Base-by-base conservation (phyloP, 306 rosid species). In the Aeschynomene evenia region DNA sequence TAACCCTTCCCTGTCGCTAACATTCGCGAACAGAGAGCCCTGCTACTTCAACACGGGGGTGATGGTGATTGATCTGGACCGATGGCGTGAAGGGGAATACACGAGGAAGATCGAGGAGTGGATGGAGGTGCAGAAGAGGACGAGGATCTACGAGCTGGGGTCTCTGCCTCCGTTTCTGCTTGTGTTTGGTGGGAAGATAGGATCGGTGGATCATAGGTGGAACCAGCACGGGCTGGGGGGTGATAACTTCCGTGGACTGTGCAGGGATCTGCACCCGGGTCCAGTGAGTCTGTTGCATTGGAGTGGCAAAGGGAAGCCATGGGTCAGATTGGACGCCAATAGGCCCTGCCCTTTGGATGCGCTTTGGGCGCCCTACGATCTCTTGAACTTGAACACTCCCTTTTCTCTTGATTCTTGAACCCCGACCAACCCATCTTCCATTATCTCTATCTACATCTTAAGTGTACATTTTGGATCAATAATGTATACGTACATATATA, bases 231-330 rank as follows among this genome's bases (percentile, higher is more conserved):
- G 98, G 0, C 84, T 92, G 0, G 96, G 96, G 0, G 96, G 98
- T 0, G 98, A 92, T 18, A 92, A 92, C 43, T 88, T 81, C 37
- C 66, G 88, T 8, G 98, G 96, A 1, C 85, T 92, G 0, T 92
- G 98, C 55, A 68, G 98, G 24, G 75, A 92, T 81, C 84, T 92
- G 2, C 98, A 92, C 50, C 92, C 92, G 1, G 98, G 98, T 6
- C 91, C 98, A 0, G 98, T 85, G 5, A 92, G 98, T 55, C 69
- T 92, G 18, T 71, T 92, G 81, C 98, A 92, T 85, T 92, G 98
- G 98, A 92, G 98, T 55, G 98, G 96, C 4, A 92, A 92, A 79
- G 98, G 96, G 2, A 92, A 92, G 70, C 98, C 98, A 0, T 92
- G 98, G 98, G 98, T 79, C 6, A 67, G 98, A 6, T 82, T 92